Conservation (phyloP, 768 basidiomycete genomes). For the Stropharia rugosoannulata region DNA sequence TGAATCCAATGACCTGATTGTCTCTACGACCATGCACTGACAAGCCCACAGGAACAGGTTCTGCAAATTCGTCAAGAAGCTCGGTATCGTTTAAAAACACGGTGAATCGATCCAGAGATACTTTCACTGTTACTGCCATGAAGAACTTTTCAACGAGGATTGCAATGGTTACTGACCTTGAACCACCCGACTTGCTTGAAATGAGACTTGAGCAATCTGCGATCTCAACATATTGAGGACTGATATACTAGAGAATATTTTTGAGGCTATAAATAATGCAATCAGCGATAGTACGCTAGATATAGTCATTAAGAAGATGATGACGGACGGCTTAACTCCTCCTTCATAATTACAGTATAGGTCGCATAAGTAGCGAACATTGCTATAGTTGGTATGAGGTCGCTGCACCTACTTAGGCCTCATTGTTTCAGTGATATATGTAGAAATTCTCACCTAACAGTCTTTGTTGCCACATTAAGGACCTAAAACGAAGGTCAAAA, state of each 20-base stretch:
- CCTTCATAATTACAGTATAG: background rate
- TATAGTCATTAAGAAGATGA: background rate
- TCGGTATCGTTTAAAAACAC: constrained; percentile 1
- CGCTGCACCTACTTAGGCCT: background rate
- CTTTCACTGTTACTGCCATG: background rate
- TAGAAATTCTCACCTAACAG: background rate
- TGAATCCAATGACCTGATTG: background rate
- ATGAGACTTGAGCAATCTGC: background rate
- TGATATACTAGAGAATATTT: constrained; percentile 2
- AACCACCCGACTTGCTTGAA: background rate
- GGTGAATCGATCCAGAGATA: constrained; percentile 3
- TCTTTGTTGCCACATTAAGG: background rate
- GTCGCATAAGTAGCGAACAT: constrained; percentile 1
- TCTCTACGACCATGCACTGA: background rate
- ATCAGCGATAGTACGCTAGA: background rate
- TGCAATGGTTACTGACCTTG: background rate
- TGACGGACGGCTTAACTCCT: background rate
- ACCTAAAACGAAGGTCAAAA: background rate
- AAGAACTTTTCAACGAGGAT: background rate
- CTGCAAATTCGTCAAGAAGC: background rate
- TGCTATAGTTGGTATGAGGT: background rate
- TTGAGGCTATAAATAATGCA: background rate
- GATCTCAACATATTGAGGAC: background rate
- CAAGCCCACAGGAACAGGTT: background rate
- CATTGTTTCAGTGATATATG: background rate